Evolutionary conservation across 345 rosid genomes (phyloP), one percentile per base, ranked within the genome.

Genomic region (Salix brachista): DNA sequence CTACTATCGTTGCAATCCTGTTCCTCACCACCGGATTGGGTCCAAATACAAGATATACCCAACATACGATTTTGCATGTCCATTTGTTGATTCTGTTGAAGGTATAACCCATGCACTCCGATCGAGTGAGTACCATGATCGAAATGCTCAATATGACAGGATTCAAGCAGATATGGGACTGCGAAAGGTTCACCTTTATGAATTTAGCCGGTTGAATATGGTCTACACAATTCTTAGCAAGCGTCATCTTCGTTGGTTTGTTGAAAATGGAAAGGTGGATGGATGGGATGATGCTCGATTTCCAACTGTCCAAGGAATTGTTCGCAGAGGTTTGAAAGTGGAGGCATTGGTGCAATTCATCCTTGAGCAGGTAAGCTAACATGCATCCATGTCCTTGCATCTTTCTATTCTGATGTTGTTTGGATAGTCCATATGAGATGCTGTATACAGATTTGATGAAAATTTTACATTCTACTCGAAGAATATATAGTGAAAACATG

Each of bases 261-360:
- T 93, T 67, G 89, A 96, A 73, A 84, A 90, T 39, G 86, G 91
- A 65, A 87, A 89, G 81, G 99, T 96, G 68, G 94, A 91, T 62
- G 98, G 97, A 64, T 96, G 99, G 99, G 99, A 96, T 82, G 99
- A 96, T 85, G 92, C 98, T 52, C 93, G 98, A 18, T 91, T 96
- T 83, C 98, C 98, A n/a, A 96, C 99, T 16, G 99, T 96, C 39
- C 97, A 91, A 83, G 98, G 99, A 80, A 96, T 96, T 65, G 96
- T 92, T 18, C 96, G 96, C 13, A 86, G 98, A 82, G 98, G 99
- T 69, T 80, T 96, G 67, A 92, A 93, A 81, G 76, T 96, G 7
- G 99, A 96, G 81, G 98, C 99, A 60, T 64, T 96, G 76, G 89
- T 93, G 25, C 97, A 93, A 70, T 96, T 96, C 79, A 93, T 96